Conservation (phyloP, 75 land plant genomes). For the Sequoiadendron giganteum region DNA sequence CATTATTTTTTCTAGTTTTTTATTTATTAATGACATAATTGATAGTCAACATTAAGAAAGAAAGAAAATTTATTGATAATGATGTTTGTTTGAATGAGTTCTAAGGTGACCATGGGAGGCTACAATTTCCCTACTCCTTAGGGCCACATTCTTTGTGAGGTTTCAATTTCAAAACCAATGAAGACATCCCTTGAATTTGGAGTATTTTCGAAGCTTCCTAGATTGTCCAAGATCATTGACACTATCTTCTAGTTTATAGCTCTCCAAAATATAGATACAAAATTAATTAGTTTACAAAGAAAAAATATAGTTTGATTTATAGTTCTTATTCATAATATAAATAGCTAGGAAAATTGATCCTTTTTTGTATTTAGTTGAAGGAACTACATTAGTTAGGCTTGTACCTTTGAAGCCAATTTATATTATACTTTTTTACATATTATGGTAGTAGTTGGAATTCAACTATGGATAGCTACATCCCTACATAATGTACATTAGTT, state of each 20-base stretch:
- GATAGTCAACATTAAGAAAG: too few species aligned
- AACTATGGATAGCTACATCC: slow-evolving; percentile 67
- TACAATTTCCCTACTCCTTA: too few species aligned
- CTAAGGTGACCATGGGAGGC: too few species aligned
- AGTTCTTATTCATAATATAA: not conserved
- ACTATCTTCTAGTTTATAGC: not conserved
- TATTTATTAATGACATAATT: too few species aligned
- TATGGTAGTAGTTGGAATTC: slow-evolving; percentile 68
- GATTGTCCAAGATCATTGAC: not conserved
- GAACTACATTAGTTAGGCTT: not conserved
- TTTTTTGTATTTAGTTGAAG: not conserved
- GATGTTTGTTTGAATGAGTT: too few species aligned
- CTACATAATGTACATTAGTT: slow-evolving; percentile 54
- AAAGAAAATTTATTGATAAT: too few species aligned
- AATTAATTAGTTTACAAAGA: not conserved
- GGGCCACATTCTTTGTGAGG: too few species aligned
- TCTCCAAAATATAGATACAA: not conserved
- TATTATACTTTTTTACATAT: slow-evolving; percentile 43
- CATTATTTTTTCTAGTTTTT: too few species aligned
- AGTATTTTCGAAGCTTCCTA: too few species aligned
- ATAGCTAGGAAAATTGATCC: not conserved
- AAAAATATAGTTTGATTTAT: not conserved
- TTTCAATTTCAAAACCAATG: slow-evolving; percentile 17
- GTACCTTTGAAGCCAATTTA: not conserved
- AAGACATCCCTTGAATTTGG: too few species aligned